phyloP scores from a whole-genome alignment of 1,139 yeast genomes.

The Yamadazyma triangularis region DNA sequence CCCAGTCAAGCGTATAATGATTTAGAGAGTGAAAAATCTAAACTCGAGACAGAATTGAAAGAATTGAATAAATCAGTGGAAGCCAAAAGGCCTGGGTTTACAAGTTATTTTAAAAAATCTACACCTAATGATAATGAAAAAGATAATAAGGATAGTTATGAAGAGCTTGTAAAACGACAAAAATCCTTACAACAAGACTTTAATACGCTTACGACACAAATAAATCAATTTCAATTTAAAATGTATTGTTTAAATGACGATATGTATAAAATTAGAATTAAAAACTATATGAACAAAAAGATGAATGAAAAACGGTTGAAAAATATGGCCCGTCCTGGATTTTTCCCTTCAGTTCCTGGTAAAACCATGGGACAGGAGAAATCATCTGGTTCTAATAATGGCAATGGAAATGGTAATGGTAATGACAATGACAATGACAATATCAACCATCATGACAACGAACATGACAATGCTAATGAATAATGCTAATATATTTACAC shows the following conservation, averaged over 20 bases:
- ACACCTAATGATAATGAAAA: slow-evolving; percentile 17
- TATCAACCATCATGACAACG: too few species aligned
- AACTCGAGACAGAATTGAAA: slow-evolving; percentile 38
- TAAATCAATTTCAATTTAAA: slow-evolving; percentile 35
- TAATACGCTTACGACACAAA: slow-evolving; percentile 15
- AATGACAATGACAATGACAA: neutral
- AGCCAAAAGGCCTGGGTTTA: slow-evolving; percentile 19
- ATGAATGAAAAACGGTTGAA: slow-evolving; percentile 34
- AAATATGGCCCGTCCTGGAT: slow-evolving; percentile 36
- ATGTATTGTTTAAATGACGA: slow-evolving; percentile 47
- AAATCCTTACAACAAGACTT: slow-evolving; percentile 20
- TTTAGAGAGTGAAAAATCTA: slow-evolving; percentile 34
- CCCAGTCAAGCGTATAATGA: slow-evolving; percentile 43
- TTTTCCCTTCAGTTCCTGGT: slow-evolving; percentile 58
- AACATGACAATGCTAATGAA: too few species aligned
- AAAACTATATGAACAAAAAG: slow-evolving; percentile 35
- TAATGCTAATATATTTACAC: neutral
- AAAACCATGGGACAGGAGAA: too few species aligned
- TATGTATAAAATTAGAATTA: slow-evolving; percentile 51
- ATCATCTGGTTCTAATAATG: neutral
- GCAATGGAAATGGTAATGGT: neutral
- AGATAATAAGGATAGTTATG: slow-evolving; percentile 12
- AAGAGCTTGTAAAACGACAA: slow-evolving; percentile 11
- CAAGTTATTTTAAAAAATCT: slow-evolving; percentile 25
- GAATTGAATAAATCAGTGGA: slow-evolving; percentile 23